phyloP scores from a whole-genome alignment of 257 asterid species.

The Mentha longifolia region DNA sequence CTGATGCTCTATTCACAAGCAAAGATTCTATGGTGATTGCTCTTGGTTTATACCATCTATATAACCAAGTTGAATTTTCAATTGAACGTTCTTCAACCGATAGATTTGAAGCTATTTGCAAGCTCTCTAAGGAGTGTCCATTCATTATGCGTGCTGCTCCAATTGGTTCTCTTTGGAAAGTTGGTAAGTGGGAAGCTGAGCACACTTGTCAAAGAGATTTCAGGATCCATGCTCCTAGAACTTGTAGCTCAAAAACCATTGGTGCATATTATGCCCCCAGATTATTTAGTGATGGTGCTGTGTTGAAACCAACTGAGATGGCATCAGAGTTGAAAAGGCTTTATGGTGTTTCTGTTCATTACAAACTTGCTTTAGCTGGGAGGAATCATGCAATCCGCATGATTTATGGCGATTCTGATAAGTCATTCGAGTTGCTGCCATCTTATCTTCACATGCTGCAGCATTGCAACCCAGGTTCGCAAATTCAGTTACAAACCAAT shows the following conservation, averaged over 20 bases:
- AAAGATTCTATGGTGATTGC: too few species aligned
- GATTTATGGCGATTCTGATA: not conserved
- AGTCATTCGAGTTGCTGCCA: not conserved
- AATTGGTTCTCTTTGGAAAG: too few species aligned
- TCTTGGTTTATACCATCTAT: too few species aligned
- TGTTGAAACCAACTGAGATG: not conserved
- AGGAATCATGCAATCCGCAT: not conserved
- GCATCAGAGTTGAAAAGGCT: not conserved
- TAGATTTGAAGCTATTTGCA: too few species aligned
- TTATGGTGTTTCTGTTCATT: not conserved
- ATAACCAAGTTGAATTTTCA: too few species aligned
- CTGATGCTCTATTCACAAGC: too few species aligned
- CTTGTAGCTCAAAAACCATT: not conserved
- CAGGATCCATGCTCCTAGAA: too few species aligned
- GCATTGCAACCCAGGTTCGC: not conserved
- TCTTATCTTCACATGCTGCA: not conserved
- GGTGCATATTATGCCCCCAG: not conserved
- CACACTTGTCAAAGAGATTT: too few species aligned
- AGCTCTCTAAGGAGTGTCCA: too few species aligned
- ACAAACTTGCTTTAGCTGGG: not conserved
- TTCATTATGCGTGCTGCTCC: too few species aligned
- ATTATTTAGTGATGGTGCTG: not conserved
- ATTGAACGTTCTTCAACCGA: too few species aligned
- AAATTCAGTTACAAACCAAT: not conserved
- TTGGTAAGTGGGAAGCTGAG: too few species aligned